phyloP scores from a whole-genome alignment of 2,329 filamentous ascomycete species.

The Annulohypoxylon truncatum region DNA sequence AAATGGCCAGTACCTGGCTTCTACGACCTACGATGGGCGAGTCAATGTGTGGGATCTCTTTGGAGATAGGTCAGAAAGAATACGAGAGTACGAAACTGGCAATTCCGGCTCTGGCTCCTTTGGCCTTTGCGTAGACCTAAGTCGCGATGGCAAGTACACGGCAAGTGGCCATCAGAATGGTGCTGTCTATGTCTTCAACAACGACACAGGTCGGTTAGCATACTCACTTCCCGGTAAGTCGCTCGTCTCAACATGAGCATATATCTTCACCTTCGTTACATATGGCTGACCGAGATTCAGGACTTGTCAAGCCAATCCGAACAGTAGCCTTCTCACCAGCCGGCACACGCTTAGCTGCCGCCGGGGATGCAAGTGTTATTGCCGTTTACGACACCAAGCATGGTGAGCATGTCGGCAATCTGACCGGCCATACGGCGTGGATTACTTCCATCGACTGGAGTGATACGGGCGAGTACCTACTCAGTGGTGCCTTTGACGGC shows the following conservation, averaged over 20 bases:
- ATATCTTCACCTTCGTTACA: neutral
- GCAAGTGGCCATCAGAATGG: constrained; percentile 95
- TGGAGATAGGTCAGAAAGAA: constrained; percentile 67
- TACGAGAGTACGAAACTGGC: constrained; percentile 85
- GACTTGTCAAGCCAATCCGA: constrained; percentile 87
- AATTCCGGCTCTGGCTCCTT: constrained; percentile 82
- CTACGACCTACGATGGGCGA: constrained; percentile 86
- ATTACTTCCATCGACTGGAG: constrained; percentile 94
- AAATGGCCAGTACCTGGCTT: constrained; percentile 86
- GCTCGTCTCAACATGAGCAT: neutral
- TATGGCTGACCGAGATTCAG: constrained; percentile 55
- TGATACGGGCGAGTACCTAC: constrained; percentile 88
- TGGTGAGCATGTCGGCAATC: constrained; percentile 90
- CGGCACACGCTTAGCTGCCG: constrained; percentile 85
- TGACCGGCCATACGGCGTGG: constrained; percentile 80
- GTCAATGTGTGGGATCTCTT: constrained; percentile 88
- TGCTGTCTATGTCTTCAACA: constrained; percentile 93
- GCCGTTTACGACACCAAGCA: constrained; percentile 92
- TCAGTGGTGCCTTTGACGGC: constrained; percentile 90
- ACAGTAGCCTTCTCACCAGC: constrained; percentile 89
- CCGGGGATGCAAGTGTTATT: constrained; percentile 89
- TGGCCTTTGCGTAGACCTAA: constrained; percentile 87
- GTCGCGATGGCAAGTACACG: constrained; percentile 82
- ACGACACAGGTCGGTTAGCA: constrained; percentile 83
- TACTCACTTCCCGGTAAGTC: constrained; percentile 82